Evolutionary conservation across 768 basidiomycete genomes (phyloP), one percentile per base, ranked within the genome.

Genomic region (Auricularia cornea): DNA sequence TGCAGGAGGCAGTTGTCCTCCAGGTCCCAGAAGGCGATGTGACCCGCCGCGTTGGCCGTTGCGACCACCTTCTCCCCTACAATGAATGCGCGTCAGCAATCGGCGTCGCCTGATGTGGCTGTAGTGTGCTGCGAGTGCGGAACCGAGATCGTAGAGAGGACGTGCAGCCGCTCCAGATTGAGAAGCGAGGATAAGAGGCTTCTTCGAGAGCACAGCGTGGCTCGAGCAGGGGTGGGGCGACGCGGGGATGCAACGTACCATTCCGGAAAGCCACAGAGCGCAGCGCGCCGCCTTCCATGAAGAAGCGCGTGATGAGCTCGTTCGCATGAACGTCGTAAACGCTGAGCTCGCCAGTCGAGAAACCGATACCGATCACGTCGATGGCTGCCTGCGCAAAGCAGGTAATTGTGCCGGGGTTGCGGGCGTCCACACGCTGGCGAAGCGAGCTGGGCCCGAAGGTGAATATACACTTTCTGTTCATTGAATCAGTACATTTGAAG

Each of bases 281-380:
- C 62, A 95, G 81, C 0, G 83, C 80, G 0, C 93, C 92, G 26
- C 92, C 92, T 57, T 94, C 92, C 89, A 97, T 92, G 68, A 86
- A 87, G 79, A 98, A 87, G 60, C 86, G 80, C 81, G 98, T 87
- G 11, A 99, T 77, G 32, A 87, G 82, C 72, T 98, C 95, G 66
- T 96, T 94, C 11, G 90, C 83, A 35, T 94, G 86, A 59, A 98
- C 82, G 71, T 99, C 97, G 70, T 94, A 90, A 3, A 99, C 81
- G 0, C 88, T 86, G 31, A 97, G 85, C 68, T 90, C 87, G 44
- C 97, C 97, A 1, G 90, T 91, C 1, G 87, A 79, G 72, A 91
- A 92, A 1, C 94, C 96, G 59, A 99, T 79, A n/a, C 92, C 97
- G 41, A 98, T 82, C 11, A 98, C 93, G 69, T 99, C 97, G 60